phyloP scores from a whole-genome alignment of 108 stramenopile species.

The Hondaea fermentalgiana region DNA sequence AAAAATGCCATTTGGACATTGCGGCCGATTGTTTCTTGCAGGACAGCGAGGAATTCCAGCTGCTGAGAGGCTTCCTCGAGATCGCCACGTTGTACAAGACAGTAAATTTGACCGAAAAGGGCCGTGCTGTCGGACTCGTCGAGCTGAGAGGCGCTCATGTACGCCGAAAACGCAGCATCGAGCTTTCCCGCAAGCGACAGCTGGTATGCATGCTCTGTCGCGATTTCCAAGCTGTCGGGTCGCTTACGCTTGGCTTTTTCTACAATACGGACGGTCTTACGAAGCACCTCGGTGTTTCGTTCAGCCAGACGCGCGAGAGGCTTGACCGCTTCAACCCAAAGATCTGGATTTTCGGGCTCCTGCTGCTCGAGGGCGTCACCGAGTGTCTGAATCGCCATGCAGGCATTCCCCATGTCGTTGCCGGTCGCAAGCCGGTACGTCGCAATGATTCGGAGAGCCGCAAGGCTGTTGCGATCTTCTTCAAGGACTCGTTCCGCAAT shows the following conservation, averaged over 20 bases:
- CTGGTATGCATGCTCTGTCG: slow-evolving; percentile 38
- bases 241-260: slow-evolving; percentile 14
- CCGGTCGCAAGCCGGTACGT: not conserved
- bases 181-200: slow-evolving; percentile 33
- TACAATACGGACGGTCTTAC: slow-evolving; percentile 30
- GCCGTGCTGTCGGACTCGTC: slow-evolving; percentile 44
- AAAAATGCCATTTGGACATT: slow-evolving; percentile 34
- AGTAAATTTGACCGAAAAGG: slow-evolving; percentile 41
- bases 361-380: slow-evolving; percentile 30
- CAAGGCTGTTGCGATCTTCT: not conserved
- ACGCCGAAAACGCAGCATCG: slow-evolving; percentile 35
- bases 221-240: not conserved
- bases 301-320: slow-evolving; percentile 35
- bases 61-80: slow-evolving; percentile 55
- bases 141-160: slow-evolving; percentile 28
- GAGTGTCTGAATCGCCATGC: slow-evolving; percentile 18
- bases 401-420: slow-evolving; percentile 1
- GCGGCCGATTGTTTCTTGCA: slow-evolving; percentile 43
- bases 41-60: slow-evolving; percentile 48
- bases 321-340: slow-evolving; percentile 21
- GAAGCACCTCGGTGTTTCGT: slow-evolving; percentile 27
- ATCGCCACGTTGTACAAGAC: slow-evolving; percentile 37
- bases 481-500: slow-evolving; percentile 19
- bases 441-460: slow-evolving; percentile 17
- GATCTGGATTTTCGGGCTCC: slow-evolving; percentile 31